Percentiles rank a stretch among this genome's conserved stretches.
These are phyloP conservation scores for Lichtheimia corymbifera DNA, from an alignment of 371 early-diverging fungal genomes.

Conservation along the genomic window DNA sequence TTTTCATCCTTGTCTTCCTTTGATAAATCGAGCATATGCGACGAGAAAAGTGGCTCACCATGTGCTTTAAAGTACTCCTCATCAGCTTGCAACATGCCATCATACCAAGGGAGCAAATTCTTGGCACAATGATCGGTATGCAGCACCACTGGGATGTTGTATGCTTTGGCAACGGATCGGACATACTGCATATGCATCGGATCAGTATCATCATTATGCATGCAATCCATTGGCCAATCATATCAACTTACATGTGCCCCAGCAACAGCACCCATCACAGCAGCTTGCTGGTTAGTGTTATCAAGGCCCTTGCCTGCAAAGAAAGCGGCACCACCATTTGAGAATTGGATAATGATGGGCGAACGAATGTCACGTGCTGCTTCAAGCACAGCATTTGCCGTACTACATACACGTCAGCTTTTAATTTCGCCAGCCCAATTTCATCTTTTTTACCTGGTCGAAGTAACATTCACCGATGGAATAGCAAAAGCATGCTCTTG, in stretches of 20 bases:
- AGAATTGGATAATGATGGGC: conserved; percentile 91
- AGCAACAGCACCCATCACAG: conserved; percentile 85
- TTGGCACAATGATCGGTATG: conserved; percentile 95
- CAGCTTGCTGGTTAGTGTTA: conserved; percentile 84
- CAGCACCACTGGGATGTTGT: conserved; percentile 85
- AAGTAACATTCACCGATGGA: conserved; percentile 91
- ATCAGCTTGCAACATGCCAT: conserved; percentile 87
- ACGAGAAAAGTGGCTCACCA: conserved; percentile 92
- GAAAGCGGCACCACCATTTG: conserved; percentile 87
- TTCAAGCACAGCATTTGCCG: conserved; percentile 88
- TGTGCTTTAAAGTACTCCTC: conserved; percentile 87
- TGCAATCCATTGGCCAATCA: too few relatives aligned
- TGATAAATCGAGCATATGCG: conserved; percentile 93
- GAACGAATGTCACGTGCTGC: conserved; percentile 89
- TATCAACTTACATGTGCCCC: conserved; percentile 68
- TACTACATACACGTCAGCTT: conserved; percentile 36
- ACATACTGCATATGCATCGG: conserved; percentile 51
- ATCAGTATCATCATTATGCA: too few relatives aligned
- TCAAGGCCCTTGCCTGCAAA: conserved; percentile 88
- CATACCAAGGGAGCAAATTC: conserved; percentile 92
- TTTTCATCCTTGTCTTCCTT: conserved; percentile 89
- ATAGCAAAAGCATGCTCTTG: conserved; percentile 79
- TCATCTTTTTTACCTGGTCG: conserved; percentile 54
- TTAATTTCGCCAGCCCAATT: neutral
- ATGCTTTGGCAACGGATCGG: conserved; percentile 83